phyloP scores from a whole-genome alignment of 2,329 filamentous ascomycete genomes.

The Pezicula radicicola region DNA sequence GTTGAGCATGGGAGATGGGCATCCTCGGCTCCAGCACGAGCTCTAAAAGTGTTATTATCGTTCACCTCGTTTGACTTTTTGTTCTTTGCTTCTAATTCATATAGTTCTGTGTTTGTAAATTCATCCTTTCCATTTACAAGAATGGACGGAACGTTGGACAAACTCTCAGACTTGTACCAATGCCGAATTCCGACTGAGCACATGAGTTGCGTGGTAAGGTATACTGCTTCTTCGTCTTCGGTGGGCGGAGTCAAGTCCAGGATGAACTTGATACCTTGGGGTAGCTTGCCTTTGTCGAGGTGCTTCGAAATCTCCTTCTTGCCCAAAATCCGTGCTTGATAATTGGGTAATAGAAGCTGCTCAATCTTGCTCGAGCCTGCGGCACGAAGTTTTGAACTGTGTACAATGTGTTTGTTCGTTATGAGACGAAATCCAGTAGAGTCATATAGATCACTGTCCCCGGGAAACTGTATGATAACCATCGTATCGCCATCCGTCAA shows the following conservation, averaged over 20 bases:
- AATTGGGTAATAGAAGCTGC: conserved; percentile 39
- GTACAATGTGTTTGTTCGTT: conserved; percentile 36
- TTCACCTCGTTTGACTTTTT: background rate
- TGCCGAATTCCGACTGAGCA: conserved; percentile 51
- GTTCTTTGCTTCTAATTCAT: background rate
- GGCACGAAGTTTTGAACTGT: conserved; percentile 42
- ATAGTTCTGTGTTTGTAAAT: background rate
- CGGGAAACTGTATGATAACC: conserved; percentile 34
- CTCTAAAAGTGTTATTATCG: no score
- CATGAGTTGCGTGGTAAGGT: conserved; percentile 55
- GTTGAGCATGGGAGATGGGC: no score
- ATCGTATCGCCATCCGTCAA: conserved; percentile 38
- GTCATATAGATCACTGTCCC: conserved; percentile 24
- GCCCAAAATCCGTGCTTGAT: conserved; percentile 35
- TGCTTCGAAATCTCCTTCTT: background rate
- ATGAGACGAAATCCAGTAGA: conserved; percentile 19
- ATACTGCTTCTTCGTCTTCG: conserved; percentile 61
- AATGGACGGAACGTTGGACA: conserved; percentile 34
- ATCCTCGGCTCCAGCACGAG: no score
- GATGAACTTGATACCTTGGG: conserved; percentile 50
- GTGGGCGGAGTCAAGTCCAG: conserved; percentile 61
- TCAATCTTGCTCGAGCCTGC: conserved; percentile 45
- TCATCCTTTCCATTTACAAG: conserved; percentile 49
- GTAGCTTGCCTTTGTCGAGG: conserved; percentile 29
- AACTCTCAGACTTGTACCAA: conserved; percentile 45